These are phyloP conservation scores for Bretziella fagacearum DNA, from an alignment of 2,329 filamentous ascomycete genomes.

Conservation along the genomic window DNA sequence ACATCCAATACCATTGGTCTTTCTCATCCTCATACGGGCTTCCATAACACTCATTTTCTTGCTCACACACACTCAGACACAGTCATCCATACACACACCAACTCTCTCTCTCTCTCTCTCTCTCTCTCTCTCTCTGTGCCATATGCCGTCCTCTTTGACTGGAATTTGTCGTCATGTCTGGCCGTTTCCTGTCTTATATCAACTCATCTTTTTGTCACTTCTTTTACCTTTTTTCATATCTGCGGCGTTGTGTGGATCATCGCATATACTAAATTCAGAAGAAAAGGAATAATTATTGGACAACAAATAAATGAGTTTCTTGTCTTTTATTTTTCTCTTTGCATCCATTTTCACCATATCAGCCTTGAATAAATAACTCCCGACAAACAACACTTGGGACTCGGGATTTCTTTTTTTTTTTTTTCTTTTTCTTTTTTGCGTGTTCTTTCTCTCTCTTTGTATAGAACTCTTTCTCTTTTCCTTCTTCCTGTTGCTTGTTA, in stretches of 20 bases:
- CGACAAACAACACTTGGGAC: too few species aligned
- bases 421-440: not conserved
- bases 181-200: not conserved
- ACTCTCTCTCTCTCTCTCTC: not conserved
- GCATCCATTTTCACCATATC: not conserved
- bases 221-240: not conserved
- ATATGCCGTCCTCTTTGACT: not conserved
- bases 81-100: too few species aligned
- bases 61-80: too few species aligned
- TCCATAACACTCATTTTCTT: not conserved
- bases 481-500: not conserved
- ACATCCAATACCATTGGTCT: constrained; percentile 2
- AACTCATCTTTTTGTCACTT: not conserved
- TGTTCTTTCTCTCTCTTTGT: constrained; percentile 1
- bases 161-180: not conserved
- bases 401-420: constrained; percentile 2
- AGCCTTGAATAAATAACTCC: not conserved
- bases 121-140: not conserved
- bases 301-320: too few species aligned
- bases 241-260: not conserved
- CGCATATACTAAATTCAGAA: not conserved
- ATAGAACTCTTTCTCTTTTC: not conserved
- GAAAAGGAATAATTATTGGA: not conserved
- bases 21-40: not conserved
- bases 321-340: too few species aligned